A percentile compares a stretch with the other conserved stretches of the same genome.
These are phyloP conservation scores for Hyphopichia wangnamkhiaoensis DNA, from an alignment of 1,139 yeast genomes.

Conservation along the genomic window DNA sequence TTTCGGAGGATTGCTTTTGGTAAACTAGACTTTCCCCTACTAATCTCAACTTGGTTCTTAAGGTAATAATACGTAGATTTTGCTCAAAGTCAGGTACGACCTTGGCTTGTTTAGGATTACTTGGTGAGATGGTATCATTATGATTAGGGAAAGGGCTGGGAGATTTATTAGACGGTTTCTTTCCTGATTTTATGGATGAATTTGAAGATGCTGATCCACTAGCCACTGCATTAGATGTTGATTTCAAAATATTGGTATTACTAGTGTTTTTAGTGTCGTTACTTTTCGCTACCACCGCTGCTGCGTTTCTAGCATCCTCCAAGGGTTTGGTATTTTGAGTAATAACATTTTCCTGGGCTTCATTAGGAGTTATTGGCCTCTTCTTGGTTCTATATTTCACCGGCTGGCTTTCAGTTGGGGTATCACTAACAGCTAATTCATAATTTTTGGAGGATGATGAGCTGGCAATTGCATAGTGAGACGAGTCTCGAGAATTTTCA, in stretches of 20 bases:
- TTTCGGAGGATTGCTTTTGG: constrained; percentile 28
- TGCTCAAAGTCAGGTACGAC: constrained; percentile 29
- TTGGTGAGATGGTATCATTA: too few relatives aligned
- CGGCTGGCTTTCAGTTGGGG: constrained; percentile 41
- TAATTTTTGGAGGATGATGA: constrained; percentile 18
- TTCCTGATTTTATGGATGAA: constrained; percentile 1
- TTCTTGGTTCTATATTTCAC: constrained; percentile 35
- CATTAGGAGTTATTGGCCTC: constrained; percentile 37
- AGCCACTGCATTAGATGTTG: neutral
- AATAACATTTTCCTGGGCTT: constrained; percentile 29
- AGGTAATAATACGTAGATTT: constrained; percentile 40
- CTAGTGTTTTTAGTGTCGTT: neutral
- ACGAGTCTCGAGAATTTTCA: constrained; percentile 33
- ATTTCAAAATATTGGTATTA: neutral
- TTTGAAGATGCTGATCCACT: neutral
- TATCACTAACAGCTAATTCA: constrained; percentile 43
- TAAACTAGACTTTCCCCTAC: constrained; percentile 32
- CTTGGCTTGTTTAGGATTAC: neutral
- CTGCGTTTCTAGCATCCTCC: neutral
- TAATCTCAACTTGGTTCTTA: constrained; percentile 40
- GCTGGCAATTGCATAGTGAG: constrained; percentile 38
- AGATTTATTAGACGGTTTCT: neutral
- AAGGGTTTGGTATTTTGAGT: neutral
- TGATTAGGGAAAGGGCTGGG: neutral
- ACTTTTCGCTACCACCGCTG: neutral